phyloP scores from a whole-genome alignment of 805 yeast species.

The Ogataea ramenticola region DNA sequence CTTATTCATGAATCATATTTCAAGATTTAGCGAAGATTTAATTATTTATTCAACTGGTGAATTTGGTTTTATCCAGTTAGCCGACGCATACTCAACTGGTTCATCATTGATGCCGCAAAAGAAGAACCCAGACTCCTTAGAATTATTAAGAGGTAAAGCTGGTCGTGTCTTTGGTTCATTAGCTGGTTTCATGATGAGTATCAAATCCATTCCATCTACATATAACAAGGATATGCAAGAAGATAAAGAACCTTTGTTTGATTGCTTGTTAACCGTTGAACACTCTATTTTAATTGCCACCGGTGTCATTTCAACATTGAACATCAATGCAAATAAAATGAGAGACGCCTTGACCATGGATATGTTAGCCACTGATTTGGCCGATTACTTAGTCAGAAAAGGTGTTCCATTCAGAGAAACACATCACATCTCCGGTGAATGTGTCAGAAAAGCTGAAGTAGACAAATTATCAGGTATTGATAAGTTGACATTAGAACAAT shows the following conservation, averaged over 20 bases:
- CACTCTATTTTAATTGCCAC: slow-evolving; percentile 93
- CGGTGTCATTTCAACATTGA: slow-evolving; percentile 88
- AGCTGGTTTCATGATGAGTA: slow-evolving; percentile 92
- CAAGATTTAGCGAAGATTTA: slow-evolving; percentile 90
- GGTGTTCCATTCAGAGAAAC: slow-evolving; percentile 99
- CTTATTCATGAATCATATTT: slow-evolving; percentile 89
- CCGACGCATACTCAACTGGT: slow-evolving; percentile 98
- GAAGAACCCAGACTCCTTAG: slow-evolving; percentile 96
- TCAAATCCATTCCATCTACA: slow-evolving; percentile 96
- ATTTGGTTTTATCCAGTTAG: slow-evolving; percentile 86
- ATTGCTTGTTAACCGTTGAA: slow-evolving; percentile 80
- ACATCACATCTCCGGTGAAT: slow-evolving; percentile 97
- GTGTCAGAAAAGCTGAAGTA: slow-evolving; percentile 88
- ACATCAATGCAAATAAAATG: slow-evolving; percentile 71
- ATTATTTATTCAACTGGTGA: slow-evolving; percentile 96
- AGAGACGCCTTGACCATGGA: slow-evolving; percentile 90
- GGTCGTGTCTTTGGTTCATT: slow-evolving; percentile 96
- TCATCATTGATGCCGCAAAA: slow-evolving; percentile 98
- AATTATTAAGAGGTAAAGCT: slow-evolving; percentile 90
- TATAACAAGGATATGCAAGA: slow-evolving; percentile 98
- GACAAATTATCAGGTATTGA: slow-evolving; percentile 76
- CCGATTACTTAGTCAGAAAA: slow-evolving; percentile 93
- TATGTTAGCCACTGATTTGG: slow-evolving; percentile 97
- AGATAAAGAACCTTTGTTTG: slow-evolving; percentile 98
- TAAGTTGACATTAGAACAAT: slow-evolving; percentile 69